phyloP scores from a whole-genome alignment of 495 filamentous ascomycete species.

The Podospora australis region DNA sequence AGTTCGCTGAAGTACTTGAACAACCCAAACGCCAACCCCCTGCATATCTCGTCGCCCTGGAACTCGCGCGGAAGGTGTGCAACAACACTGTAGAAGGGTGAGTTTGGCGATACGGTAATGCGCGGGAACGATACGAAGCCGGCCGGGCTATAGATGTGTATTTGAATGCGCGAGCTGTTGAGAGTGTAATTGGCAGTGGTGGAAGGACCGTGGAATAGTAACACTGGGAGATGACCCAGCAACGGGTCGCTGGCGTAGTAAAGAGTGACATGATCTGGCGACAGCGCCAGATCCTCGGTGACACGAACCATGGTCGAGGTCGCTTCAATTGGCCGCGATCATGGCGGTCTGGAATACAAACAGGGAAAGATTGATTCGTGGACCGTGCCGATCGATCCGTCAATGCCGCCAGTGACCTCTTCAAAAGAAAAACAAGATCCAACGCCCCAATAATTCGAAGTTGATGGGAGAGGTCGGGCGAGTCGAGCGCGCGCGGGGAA shows the following conservation, averaged over 20 bases:
- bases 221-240: constrained; percentile 63
- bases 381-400: background rate
- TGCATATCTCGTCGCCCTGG: constrained; percentile 85
- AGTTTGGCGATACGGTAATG: constrained; percentile 84
- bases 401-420: too few species aligned
- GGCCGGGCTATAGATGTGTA: constrained; percentile 82
- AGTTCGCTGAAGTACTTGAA: constrained; percentile 90
- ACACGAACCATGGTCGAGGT: constrained; percentile 67
- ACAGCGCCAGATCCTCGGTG: constrained; percentile 58
- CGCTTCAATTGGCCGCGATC: constrained; percentile 38
- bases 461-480: too few species aligned
- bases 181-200: constrained; percentile 76
- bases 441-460: too few species aligned
- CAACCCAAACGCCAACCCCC: constrained; percentile 83
- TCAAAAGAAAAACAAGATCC: too few species aligned
- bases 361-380: background rate
- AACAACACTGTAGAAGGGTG: constrained; percentile 90
- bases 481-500: too few species aligned
- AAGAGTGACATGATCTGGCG: constrained; percentile 68
- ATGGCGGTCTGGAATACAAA: constrained; percentile 19
- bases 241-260: constrained; percentile 76
- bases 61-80: constrained; percentile 85
- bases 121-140: constrained; percentile 84
- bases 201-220: constrained; percentile 81
- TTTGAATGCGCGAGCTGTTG: constrained; percentile 85